A percentile compares a stretch with the other conserved stretches of the same genome.
These are phyloP conservation scores for Trichoderma polysporum DNA, from an alignment of 2,329 filamentous ascomycete species.

Conservation along the genomic window DNA sequence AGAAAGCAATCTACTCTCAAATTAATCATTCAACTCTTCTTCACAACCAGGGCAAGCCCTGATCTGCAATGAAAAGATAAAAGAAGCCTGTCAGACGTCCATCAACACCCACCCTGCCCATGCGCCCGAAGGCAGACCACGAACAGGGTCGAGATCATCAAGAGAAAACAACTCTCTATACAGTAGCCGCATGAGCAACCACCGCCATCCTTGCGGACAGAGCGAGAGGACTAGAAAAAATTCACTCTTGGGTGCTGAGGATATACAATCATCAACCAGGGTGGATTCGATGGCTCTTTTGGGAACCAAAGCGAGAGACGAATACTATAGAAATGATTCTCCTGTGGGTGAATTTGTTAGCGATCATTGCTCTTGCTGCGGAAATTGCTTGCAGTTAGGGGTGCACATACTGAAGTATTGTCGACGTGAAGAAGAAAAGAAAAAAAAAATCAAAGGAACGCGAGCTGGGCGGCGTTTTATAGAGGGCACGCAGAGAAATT, in stretches of 20 bases:
- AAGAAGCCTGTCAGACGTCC: constrained; percentile 80
- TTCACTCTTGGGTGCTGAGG: constrained; percentile 91
- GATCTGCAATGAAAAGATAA: constrained; percentile 56
- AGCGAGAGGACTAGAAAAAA: constrained; percentile 58
- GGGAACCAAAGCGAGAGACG: constrained; percentile 87
- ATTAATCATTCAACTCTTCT: constrained; percentile 53
- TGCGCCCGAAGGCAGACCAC: constrained; percentile 74
- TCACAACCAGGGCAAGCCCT: constrained; percentile 49
- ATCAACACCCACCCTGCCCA: constrained; percentile 76
- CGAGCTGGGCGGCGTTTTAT: constrained; percentile 36
- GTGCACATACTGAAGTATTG: constrained; percentile 57
- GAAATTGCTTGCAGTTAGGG: constrained; percentile 32
- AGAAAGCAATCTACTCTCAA: too few relatives aligned
- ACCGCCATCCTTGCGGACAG: constrained; percentile 64
- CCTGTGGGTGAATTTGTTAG: constrained; percentile 35
- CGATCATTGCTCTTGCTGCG: not conserved
- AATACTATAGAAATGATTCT: constrained; percentile 99
- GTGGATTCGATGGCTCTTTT: constrained; percentile 91
- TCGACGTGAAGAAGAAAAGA: constrained; percentile 59
- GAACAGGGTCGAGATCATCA: constrained; percentile 89
- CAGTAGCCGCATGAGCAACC: constrained; percentile 43
- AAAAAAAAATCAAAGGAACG: constrained; percentile 42
- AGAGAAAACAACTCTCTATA: constrained; percentile 70
- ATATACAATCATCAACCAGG: constrained; percentile 91
- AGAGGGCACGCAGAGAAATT: not conserved